These are phyloP conservation scores for Xerocomus amazonicus DNA, from an alignment of 1,284 basidiomycete genomes.

Conservation along the genomic window DNA sequence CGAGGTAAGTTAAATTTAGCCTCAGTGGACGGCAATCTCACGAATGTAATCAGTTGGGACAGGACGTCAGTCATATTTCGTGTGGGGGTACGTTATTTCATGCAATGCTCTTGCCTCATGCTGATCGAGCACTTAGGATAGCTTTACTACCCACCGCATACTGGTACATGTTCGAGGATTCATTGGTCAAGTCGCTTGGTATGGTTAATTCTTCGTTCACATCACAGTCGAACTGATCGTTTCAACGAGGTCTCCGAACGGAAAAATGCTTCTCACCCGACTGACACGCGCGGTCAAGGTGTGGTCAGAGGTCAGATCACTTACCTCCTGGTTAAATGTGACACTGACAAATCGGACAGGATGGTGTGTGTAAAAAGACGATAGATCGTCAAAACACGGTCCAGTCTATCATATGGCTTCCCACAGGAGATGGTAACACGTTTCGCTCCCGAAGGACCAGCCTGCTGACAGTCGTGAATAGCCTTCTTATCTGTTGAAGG, in stretches of 20 bases:
- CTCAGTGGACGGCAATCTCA: constrained; percentile 5
- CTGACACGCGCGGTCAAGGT: constrained; percentile 69
- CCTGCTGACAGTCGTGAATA: constrained; percentile 25
- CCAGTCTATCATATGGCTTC: constrained; percentile 71
- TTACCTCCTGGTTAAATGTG: constrained; percentile 9
- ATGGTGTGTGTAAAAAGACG: constrained; percentile 68
- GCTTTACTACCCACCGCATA: constrained; percentile 57
- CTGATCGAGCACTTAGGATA: constrained; percentile 41
- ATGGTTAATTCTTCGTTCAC: constrained; percentile 8
- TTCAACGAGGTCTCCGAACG: constrained; percentile 59
- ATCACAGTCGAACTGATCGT: constrained; percentile 4
- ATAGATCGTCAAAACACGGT: constrained; percentile 61
- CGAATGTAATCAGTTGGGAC: constrained; percentile 57
- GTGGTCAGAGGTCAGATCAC: constrained; percentile 62
- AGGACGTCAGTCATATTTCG: constrained; percentile 70
- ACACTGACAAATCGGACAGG: constrained; percentile 38
- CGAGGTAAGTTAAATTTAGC: constrained; percentile 21
- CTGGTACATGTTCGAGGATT: constrained; percentile 73
- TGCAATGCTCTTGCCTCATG: constrained; percentile 8
- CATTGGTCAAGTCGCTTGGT: constrained; percentile 79
- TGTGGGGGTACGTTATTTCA: constrained; percentile 49
- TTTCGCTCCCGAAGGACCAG: constrained; percentile 9
- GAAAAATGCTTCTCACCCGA: constrained; percentile 61
- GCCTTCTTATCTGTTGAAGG: constrained; percentile 59
- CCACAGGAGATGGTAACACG: constrained; percentile 55